Base-by-base conservation (phyloP, 2,329 filamentous ascomycete species). In the Fusarium beomiforme region DNA sequence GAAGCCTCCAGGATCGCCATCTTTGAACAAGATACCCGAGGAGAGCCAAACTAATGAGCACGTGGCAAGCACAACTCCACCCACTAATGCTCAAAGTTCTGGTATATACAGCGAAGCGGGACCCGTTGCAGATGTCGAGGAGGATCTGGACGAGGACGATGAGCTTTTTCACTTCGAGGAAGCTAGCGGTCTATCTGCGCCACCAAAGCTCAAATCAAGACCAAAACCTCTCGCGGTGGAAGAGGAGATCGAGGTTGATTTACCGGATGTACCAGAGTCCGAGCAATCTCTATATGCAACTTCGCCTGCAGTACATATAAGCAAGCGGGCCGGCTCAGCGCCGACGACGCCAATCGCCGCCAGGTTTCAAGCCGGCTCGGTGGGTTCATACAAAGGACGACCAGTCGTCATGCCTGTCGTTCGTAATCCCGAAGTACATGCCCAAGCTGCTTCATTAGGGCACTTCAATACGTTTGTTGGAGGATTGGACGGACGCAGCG, bases 301-400 rank as follows among this genome's bases (percentile, higher is more conserved):
- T 14, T 86, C 85, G 4, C 83, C 83, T 2, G 81, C 82, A n/a
- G 79, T 86, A 53, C 71, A 82, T 17, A 83, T 85, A 37, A 66
- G 76, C 49, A 80, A 78, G 59, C 74, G 75, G 29, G 64, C 75
- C 42, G 62, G 69, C 26, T 56, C 67, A 39, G 78, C 67, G 29
- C 78, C 75, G 43, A 73, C 79, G 51, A 77, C 78, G n/a, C 76
- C 80, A 14, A 76, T 80, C 6, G 72, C 72, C 8, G 72, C 80
- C 50, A 80, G 78, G 47, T 80, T 80, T 56, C 76, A 81, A 44
- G 76, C 80, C 24, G 81, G 82, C 21, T 85, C 84, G 10, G 76
- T 86, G 17, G 86, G 86, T 5, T 88, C 86, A n/a, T 88, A 87
- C 71, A 87, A 84, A 72, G 87, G 87, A 44, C 82, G 82, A 23